Evolutionary conservation across 2,329 filamentous ascomycete genomes (phyloP).

Genomic region (Pezicula radicicola): DNA sequence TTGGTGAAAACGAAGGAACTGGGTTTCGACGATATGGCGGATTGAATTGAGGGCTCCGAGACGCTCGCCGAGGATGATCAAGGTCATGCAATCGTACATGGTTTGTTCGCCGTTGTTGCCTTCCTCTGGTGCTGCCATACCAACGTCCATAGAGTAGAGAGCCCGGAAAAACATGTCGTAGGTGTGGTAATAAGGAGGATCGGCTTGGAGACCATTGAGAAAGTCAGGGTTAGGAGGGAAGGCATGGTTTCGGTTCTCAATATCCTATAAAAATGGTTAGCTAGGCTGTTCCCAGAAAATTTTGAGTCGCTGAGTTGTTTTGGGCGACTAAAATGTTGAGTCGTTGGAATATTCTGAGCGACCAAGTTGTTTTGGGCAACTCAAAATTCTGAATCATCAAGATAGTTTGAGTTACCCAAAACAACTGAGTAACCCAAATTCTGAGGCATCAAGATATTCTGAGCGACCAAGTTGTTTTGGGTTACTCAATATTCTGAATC

Average conservation of each 20-base stretch:
- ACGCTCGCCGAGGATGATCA: slow-evolving; percentile 20
- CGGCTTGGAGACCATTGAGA: neutral
- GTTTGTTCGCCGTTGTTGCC: slow-evolving; percentile 1
- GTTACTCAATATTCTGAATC: neutral
- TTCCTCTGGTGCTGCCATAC: slow-evolving; percentile 6
- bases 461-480: too few species aligned
- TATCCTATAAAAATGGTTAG: neutral
- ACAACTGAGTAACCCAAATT: too few species aligned
- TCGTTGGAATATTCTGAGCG: too few species aligned
- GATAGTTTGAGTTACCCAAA: slow-evolving; percentile 8
- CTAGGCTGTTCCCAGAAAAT: too few species aligned
- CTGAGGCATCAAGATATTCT: too few species aligned
- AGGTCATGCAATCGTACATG: slow-evolving; percentile 14
- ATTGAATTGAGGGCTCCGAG: slow-evolving; percentile 14
- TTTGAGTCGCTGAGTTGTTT: too few species aligned
- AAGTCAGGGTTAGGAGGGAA: neutral
- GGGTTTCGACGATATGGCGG: slow-evolving; percentile 16
- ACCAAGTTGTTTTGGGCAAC: too few species aligned
- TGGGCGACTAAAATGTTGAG: too few species aligned
- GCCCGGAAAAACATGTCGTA: slow-evolving; percentile 27
- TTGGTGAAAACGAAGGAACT: slow-evolving; percentile 20
- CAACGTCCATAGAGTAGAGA: slow-evolving; percentile 16
- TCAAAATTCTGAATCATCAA: slow-evolving; percentile 1
- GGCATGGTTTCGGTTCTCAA: neutral
- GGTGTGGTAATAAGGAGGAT: slow-evolving; percentile 11